phyloP scores from a whole-genome alignment of 257 asterid species.

The Fraxinus excelsior region DNA sequence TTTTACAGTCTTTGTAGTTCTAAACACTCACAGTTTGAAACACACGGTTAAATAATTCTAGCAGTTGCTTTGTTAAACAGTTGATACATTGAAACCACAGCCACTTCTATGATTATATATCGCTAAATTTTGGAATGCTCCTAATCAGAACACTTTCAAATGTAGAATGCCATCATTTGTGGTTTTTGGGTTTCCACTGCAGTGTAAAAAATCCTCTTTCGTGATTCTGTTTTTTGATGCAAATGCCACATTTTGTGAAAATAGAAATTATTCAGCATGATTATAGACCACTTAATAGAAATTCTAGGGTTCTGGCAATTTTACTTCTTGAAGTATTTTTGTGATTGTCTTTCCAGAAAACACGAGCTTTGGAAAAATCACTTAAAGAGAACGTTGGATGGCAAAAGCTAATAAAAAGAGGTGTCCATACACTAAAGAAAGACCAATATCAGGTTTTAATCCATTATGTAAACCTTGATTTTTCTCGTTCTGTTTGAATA shows the following conservation, averaged over 20 bases:
- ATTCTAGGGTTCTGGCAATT: background rate
- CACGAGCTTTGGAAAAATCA: slow-evolving; percentile 45
- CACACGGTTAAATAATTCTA: background rate
- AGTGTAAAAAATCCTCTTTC: background rate
- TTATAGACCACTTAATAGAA: background rate
- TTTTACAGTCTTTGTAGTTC: background rate
- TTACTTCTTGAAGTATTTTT: background rate
- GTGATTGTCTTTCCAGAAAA: slow-evolving; percentile 44
- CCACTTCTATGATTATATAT: background rate
- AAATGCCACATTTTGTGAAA: background rate
- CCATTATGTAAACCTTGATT: slow-evolving; percentile 4
- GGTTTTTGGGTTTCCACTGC: background rate
- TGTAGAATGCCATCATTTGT: background rate
- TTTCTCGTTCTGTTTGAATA: background rate
- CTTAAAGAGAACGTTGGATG: slow-evolving; percentile 59
- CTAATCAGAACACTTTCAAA: background rate
- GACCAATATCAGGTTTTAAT: slow-evolving; percentile 71
- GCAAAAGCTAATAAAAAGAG: slow-evolving; percentile 82
- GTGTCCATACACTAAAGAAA: slow-evolving; percentile 80
- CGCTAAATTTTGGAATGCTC: background rate
- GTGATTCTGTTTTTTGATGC: no score
- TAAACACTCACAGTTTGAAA: background rate
- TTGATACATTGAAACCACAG: background rate
- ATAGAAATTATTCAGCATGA: background rate
- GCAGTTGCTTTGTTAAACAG: background rate